These are phyloP conservation scores for Lomentospora prolificans DNA, from an alignment of 2,329 filamentous ascomycete species.

Conservation along the genomic window DNA sequence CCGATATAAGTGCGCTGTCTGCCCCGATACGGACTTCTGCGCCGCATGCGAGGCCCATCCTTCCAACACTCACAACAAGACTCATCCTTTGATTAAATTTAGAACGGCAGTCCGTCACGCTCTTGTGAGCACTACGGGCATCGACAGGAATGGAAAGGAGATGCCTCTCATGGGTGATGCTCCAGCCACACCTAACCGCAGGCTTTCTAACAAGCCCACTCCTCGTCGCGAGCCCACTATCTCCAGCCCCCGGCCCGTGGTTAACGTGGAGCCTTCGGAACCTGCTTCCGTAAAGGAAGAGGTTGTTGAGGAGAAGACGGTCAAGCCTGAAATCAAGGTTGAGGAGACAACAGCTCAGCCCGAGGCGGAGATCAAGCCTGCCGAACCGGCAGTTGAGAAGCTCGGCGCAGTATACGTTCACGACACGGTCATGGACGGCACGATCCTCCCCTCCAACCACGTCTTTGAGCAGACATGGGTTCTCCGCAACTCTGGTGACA, in stretches of 20 bases:
- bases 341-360: conserved; percentile 9
- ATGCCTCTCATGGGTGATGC: conserved; percentile 65
- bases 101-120: conserved; percentile 85
- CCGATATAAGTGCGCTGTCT: conserved; percentile 96
- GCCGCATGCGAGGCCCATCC: conserved; percentile 86
- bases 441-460: conserved; percentile 56
- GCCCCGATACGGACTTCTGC: conserved; percentile 91
- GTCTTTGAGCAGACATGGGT: conserved; percentile 88
- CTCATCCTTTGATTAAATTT: conserved; percentile 96
- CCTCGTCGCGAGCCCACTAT: conserved; percentile 46
- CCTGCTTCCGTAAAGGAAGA: conserved; percentile 9
- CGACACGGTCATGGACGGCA: conserved; percentile 73
- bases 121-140: conserved; percentile 73
- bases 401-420: conserved; percentile 56
- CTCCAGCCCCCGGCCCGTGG: conserved; percentile 6
- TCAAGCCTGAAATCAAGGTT: conserved; percentile 2
- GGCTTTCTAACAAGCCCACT: conserved; percentile 44
- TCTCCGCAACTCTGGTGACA: conserved; percentile 71
- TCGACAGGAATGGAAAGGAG: conserved; percentile 57
- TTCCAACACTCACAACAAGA: conserved; percentile 76
- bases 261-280: conserved; percentile 7
- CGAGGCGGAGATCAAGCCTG: conserved; percentile 12
- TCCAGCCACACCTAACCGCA: conserved; percentile 31
- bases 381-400: neutral
- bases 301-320: conserved; percentile 14